Conservation (phyloP, 1,284 basidiomycete species). For the Bondarzewia mesenterica region DNA sequence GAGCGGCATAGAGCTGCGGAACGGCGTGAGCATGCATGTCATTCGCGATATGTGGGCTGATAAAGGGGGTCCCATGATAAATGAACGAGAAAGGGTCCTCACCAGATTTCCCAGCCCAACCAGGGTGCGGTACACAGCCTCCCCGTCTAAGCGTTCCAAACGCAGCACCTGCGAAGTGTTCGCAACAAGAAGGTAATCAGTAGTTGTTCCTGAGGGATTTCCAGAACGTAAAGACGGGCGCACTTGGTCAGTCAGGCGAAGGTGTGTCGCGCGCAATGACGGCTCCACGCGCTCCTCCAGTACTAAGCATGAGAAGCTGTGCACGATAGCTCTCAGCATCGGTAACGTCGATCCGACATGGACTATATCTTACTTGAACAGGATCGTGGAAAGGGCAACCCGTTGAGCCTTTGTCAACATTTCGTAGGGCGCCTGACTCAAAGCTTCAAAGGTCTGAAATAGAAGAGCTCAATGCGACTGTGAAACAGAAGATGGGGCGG, state of each 20-base stretch:
- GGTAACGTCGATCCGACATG: neutral
- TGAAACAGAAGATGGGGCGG: neutral
- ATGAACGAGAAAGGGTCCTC: neutral
- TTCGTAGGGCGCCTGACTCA: constrained; percentile 42
- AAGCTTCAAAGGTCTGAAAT: constrained; percentile 44
- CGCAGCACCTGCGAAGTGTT: constrained; percentile 42
- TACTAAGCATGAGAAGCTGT: constrained; percentile 61
- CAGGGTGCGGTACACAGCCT: constrained; percentile 78
- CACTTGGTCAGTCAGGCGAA: constrained; percentile 43
- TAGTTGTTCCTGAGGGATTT: neutral
- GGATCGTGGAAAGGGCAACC: constrained; percentile 65
- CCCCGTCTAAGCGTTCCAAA: constrained; percentile 68
- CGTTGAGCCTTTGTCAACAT: constrained; percentile 63
- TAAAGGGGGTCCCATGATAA: neutral
- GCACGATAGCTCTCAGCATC: neutral
- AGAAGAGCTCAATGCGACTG: constrained; percentile 3
- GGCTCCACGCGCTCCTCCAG: constrained; percentile 33
- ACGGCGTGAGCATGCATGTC: neutral
- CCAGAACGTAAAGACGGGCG: constrained; percentile 6
- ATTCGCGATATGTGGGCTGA: neutral
- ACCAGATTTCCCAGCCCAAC: constrained; percentile 89
- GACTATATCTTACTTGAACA: constrained; percentile 64
- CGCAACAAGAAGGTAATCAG: too few species aligned
- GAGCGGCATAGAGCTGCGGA: constrained; percentile 43
- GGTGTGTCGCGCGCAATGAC: constrained; percentile 26